Evolutionary conservation across 2,329 filamentous ascomycete species (phyloP), one percentile per base, ranked within the genome.

Genomic region (Sporothrix inflata): DNA sequence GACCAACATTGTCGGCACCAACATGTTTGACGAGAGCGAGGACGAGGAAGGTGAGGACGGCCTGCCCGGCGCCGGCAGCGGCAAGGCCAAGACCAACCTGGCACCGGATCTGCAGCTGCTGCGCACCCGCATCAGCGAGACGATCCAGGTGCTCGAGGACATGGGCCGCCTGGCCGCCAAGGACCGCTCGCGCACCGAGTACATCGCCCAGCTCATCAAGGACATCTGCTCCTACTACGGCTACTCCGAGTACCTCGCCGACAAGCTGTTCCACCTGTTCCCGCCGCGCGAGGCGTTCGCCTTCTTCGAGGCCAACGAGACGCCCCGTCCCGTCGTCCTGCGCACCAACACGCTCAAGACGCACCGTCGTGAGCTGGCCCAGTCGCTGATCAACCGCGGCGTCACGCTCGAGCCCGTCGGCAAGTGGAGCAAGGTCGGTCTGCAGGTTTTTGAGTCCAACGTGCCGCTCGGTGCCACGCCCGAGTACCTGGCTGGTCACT

Each of bases 221-320:
- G 96, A 99, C 79, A 92, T 98, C 73, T 98, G 94, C 84, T 89
- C 92, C 71, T 99, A 99, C 86, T 99, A 99, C 80, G 94, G 95
- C 73, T 99, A 99, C 85, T 97, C 93, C 3, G 89, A 92, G 49
- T 98, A 92, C 83, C 87, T 99, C n/a, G 96, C 94, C 4, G 93
- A 97, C 82, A 99, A 98, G 86, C 90, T 99, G 19, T 94, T 94
- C 84, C 91, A 92, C 79, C 89, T 99, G 7, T 98, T 99, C 83
- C 90, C 94, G 1, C 93, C 96, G 0, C 91, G 92, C 77, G 96
- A 99, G 84, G 96, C 96, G 0, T 97, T 98, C 77, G 94, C 94
- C 71, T 99, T 99, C 83, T 98, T 99, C 84, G 96, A 99, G 84
- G 95, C 95, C 78, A 99, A 99, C 89, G 96, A 99, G 94, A 77